Evolutionary conservation across 352 stramenopile species (phyloP).

Genomic region (Phytopythium oedochilum): DNA sequence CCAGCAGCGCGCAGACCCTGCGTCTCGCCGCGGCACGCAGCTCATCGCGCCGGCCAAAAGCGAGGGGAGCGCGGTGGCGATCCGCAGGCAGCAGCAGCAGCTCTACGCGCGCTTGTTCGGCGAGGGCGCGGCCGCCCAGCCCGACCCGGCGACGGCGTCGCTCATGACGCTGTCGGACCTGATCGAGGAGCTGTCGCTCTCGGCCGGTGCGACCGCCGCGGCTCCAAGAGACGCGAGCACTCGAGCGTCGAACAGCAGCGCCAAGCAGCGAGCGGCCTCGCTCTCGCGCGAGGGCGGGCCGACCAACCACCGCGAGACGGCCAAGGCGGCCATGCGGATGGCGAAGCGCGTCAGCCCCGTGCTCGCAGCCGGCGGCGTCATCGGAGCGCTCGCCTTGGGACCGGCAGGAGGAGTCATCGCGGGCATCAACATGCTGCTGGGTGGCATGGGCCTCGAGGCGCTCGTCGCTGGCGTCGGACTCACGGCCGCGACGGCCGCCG

Average conservation of each 20-base stretch:
- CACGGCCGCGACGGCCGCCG: conserved; percentile 46
- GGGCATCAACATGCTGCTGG: conserved; percentile 53
- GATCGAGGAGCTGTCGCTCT: conserved; percentile 26
- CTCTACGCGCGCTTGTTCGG: conserved; percentile 2
- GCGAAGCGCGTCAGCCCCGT: conserved; percentile 39
- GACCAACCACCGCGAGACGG: conserved; percentile 4
- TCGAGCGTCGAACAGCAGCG: background rate
- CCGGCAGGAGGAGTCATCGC: conserved; percentile 44
- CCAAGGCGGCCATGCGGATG: conserved; percentile 17
- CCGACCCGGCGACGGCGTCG: conserved; percentile 1
- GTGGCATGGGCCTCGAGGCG: conserved; percentile 45
- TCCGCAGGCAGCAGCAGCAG: conserved; percentile 5
- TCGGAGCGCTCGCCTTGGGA: conserved; percentile 46
- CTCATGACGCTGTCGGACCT: conserved; percentile 25
- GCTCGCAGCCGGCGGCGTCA: conserved; percentile 50
- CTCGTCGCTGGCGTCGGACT: conserved; percentile 55
- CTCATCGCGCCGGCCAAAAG: background rate
- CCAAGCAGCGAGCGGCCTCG: background rate
- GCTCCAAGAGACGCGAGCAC: background rate
- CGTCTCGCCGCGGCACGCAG: background rate
- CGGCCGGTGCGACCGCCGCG: conserved; percentile 10
- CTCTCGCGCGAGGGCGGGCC: background rate
- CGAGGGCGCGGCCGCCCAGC: background rate
- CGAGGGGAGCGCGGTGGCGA: conserved; percentile 9
- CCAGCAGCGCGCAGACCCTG: conserved; percentile 9